Conservation (phyloP, 1,284 basidiomycete species). For the Fomitopsis schrenkii region DNA sequence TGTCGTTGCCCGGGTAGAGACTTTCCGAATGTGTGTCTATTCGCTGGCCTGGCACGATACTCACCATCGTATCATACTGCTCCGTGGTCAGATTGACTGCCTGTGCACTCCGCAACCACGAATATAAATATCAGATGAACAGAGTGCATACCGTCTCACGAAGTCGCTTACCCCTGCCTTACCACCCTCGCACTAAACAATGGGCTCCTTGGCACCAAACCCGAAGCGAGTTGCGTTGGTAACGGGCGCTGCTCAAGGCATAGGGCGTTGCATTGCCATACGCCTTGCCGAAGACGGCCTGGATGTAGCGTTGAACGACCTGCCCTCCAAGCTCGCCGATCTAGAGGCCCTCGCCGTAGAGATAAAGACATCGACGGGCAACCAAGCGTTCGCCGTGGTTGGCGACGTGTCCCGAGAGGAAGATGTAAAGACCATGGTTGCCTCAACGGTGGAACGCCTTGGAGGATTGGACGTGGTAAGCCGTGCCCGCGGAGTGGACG, state of each 20-base stretch:
- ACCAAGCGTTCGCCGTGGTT: constrained; percentile 2
- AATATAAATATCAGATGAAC: not conserved
- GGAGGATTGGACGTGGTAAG: constrained; percentile 7
- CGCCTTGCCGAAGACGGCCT: constrained; percentile 18
- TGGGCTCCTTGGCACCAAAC: not conserved
- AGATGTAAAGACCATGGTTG: constrained; percentile 4
- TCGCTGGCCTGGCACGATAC: too few species aligned
- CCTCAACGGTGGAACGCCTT: not conserved
- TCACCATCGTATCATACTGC: not conserved
- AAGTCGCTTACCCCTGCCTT: not conserved
- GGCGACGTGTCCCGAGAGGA: constrained; percentile 9
- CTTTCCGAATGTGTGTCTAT: too few species aligned
- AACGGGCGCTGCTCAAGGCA: constrained; percentile 5
- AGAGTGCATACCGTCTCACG: not conserved
- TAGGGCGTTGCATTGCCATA: constrained; percentile 9
- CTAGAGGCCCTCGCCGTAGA: constrained; percentile 10
- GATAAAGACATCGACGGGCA: constrained; percentile 5
- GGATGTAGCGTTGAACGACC: constrained; percentile 19
- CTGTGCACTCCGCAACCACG: not conserved
- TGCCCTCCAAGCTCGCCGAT: constrained; percentile 7
- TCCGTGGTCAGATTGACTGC: not conserved
- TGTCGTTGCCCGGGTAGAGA: too few species aligned
- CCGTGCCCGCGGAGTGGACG: too few species aligned
- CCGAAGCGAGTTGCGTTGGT: constrained; percentile 1
- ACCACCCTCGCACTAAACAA: not conserved